phyloP scores from a whole-genome alignment of 306 rosid species.

The Ormosia semicastrata region DNA sequence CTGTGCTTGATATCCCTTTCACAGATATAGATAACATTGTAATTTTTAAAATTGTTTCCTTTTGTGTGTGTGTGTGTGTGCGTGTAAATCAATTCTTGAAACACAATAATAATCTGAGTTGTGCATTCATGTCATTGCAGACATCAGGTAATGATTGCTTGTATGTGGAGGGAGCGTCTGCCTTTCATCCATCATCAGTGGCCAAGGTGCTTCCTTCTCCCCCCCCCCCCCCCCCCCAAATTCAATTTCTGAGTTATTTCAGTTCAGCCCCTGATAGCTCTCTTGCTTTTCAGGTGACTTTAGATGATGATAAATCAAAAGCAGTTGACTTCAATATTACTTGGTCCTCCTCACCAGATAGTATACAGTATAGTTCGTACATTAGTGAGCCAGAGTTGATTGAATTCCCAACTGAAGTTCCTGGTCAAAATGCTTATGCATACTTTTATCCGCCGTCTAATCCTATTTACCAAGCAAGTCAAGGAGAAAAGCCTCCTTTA shows the following conservation, averaged over 20 bases:
- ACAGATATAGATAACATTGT: constrained; percentile 85
- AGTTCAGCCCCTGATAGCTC: background rate
- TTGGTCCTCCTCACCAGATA: constrained; percentile 93
- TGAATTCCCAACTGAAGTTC: constrained; percentile 92
- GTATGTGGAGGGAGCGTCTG: constrained; percentile 90
- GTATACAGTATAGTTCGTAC: constrained; percentile 61
- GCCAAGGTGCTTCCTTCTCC: constrained; percentile 56
- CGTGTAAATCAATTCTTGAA: background rate
- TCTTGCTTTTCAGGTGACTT: constrained; percentile 57
- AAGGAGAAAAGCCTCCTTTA: constrained; percentile 84
- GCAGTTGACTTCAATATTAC: constrained; percentile 59
- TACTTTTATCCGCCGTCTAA: constrained; percentile 85
- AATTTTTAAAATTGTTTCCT: constrained; percentile 31
- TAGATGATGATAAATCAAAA: constrained; percentile 56
- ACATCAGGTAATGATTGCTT: constrained; percentile 52
- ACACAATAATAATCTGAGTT: constrained; percentile 1
- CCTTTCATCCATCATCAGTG: constrained; percentile 65
- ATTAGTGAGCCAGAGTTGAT: constrained; percentile 79
- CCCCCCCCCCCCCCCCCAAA: background rate
- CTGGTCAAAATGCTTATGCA: constrained; percentile 90
- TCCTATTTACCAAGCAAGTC: constrained; percentile 57
- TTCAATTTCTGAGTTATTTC: background rate
- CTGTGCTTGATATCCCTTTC: constrained; percentile 75
- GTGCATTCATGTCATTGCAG: constrained; percentile 46
- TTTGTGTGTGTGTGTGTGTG: too few species aligned